phyloP scores from a whole-genome alignment of 2,329 filamentous ascomycete genomes.

The Cladosporium austrohemisphaericum region DNA sequence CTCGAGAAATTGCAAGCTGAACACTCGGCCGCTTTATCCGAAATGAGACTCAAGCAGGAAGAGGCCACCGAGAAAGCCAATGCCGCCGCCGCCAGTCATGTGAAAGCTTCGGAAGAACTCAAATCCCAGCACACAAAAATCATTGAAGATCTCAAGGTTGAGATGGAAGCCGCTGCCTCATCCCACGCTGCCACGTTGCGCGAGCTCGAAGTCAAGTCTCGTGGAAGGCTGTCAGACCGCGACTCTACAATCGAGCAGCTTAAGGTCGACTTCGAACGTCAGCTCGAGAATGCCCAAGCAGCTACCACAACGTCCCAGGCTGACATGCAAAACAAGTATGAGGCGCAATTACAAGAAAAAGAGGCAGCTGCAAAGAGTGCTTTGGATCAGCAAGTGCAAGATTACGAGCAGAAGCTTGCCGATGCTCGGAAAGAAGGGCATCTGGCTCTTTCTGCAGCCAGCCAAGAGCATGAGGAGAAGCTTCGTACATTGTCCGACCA shows the following conservation, averaged over 20 bases:
- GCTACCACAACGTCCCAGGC: not conserved
- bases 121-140: not conserved
- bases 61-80: not conserved
- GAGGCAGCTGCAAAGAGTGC: slow-evolving; percentile 3
- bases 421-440: slow-evolving; percentile 16
- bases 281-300: slow-evolving; percentile 14
- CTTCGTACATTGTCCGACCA: slow-evolving; percentile 13
- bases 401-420: slow-evolving; percentile 17
- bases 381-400: slow-evolving; percentile 4
- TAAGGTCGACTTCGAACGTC: slow-evolving; percentile 11
- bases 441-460: slow-evolving; percentile 6
- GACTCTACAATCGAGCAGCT: slow-evolving; percentile 8
- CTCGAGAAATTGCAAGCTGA: slow-evolving; percentile 1
- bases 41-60: slow-evolving; percentile 9
- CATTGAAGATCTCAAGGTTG: slow-evolving; percentile 8
- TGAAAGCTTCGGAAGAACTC: not conserved
- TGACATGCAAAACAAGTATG: slow-evolving; percentile 16
- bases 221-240: not conserved
- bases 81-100: not conserved
- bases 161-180: slow-evolving; percentile 8
- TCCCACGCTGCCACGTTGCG: not conserved
- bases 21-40: slow-evolving; percentile 9
- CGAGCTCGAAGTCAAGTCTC: not conserved
- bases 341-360: slow-evolving; percentile 12
- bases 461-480: slow-evolving; percentile 11